These are phyloP conservation scores for Malania oleifera DNA, from an alignment of 164 flowering plant species.

Conservation along the genomic window DNA sequence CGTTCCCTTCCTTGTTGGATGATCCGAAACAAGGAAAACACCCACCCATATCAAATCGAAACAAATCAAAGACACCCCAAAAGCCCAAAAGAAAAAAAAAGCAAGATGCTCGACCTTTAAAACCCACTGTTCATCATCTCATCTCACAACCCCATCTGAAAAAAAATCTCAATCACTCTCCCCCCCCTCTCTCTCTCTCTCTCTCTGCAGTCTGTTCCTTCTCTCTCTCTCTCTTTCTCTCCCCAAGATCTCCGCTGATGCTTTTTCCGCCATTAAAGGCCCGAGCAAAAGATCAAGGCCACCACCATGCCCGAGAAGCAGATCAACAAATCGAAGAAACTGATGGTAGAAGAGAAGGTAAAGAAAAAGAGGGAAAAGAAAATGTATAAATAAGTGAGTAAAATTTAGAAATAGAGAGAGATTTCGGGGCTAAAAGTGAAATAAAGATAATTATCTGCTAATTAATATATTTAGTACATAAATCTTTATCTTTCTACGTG, in stretches of 20 bases:
- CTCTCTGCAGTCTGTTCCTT: neutral
- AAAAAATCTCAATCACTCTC: constrained; percentile 3
- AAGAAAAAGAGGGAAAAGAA: constrained; percentile 14
- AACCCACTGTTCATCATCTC: neutral
- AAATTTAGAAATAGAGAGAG: constrained; percentile 1
- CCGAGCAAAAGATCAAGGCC: constrained; percentile 25
- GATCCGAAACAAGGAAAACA: constrained; percentile 69
- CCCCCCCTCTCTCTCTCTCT: constrained; percentile 2
- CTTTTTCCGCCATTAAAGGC: constrained; percentile 9
- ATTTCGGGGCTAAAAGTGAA: neutral
- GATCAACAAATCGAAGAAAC: constrained; percentile 51
- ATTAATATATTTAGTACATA: too few species aligned
- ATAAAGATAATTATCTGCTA: neutral
- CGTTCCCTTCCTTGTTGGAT: constrained; percentile 34
- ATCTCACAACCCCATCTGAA: constrained; percentile 11
- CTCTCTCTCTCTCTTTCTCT: constrained; percentile 9
- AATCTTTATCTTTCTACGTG: too few species aligned
- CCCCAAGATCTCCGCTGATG: constrained; percentile 18
- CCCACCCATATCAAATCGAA: constrained; percentile 52
- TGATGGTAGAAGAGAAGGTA: constrained; percentile 26
- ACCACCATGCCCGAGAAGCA: constrained; percentile 17
- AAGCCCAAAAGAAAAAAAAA: neutral
- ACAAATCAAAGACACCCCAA: constrained; percentile 22
- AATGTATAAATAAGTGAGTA: constrained; percentile 8
- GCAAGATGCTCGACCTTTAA: neutral